Evolutionary conservation across 345 rosid species (phyloP).

Genomic region (Heritiera littoralis): DNA sequence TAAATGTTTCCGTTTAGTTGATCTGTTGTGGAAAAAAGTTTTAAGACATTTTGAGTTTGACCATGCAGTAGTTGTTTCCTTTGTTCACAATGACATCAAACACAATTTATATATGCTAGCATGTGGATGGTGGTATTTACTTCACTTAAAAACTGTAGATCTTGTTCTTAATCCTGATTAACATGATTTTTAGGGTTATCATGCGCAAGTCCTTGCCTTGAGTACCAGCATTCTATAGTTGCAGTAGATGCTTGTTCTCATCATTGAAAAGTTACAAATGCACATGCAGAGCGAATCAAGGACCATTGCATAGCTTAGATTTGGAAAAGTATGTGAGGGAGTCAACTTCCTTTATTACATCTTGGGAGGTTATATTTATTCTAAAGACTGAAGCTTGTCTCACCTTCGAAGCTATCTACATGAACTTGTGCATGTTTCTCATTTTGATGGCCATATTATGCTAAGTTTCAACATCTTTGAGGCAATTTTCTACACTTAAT

Average conservation of each 20-base stretch:
- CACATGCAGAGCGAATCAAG: slow-evolving; percentile 82
- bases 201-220: slow-evolving; percentile 88
- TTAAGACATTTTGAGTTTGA: too few species aligned
- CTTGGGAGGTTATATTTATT: not conserved
- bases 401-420: not conserved
- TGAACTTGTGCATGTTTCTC: slow-evolving; percentile 7
- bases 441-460: not conserved
- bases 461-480: not conserved
- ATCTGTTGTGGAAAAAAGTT: too few species aligned
- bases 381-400: not conserved
- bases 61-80: too few species aligned
- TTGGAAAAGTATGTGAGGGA: slow-evolving; percentile 59
- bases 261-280: slow-evolving; percentile 74
- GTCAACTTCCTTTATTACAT: not conserved
- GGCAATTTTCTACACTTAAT: not conserved
- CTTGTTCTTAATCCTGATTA: slow-evolving; percentile 1
- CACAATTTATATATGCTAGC: not conserved
- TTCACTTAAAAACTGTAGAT: not conserved
- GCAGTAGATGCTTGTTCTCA: slow-evolving; percentile 90
- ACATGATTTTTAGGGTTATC: slow-evolving; percentile 62
- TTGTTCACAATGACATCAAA: too few species aligned
- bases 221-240: slow-evolving; percentile 73
- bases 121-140: not conserved
- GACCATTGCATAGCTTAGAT: slow-evolving; percentile 71
- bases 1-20: too few species aligned